Conservation (phyloP, 1,139 yeast species). For the Yamadazyma triangularis region DNA sequence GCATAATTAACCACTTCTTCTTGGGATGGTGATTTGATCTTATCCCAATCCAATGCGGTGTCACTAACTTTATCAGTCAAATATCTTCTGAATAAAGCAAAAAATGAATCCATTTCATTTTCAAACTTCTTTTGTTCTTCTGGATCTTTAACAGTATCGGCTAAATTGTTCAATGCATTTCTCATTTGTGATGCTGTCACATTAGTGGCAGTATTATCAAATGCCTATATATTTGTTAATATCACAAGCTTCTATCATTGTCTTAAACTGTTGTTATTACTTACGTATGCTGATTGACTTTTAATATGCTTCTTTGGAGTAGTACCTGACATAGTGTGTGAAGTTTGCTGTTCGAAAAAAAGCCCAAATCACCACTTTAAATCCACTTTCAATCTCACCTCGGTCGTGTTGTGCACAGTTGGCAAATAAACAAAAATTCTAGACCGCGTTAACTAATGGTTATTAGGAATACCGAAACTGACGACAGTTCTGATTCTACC, state of each 20-base stretch:
- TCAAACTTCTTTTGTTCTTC: constrained; percentile 65
- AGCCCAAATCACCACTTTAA: no score
- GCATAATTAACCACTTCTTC: constrained; percentile 85
- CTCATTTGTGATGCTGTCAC: constrained; percentile 98
- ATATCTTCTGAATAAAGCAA: constrained; percentile 89
- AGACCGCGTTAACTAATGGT: no score
- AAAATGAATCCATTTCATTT: constrained; percentile 91
- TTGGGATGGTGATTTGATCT: constrained; percentile 81
- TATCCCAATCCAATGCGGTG: constrained; percentile 86
- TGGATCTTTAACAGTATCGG: constrained; percentile 69
- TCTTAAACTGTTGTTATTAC: constrained; percentile 19
- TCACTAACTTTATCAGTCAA: constrained; percentile 86
- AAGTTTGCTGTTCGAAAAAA: constrained; percentile 3
- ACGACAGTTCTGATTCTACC: no score
- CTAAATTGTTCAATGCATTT: constrained; percentile 84
- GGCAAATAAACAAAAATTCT: not conserved
- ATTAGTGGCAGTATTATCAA: constrained; percentile 91
- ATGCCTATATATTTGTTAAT: constrained; percentile 47
- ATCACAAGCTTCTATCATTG: no score
- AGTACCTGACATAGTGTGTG: constrained; percentile 8
- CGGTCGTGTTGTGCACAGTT: not conserved
- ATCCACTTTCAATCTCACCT: no score
- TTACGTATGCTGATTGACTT: constrained; percentile 65
- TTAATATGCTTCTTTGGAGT: constrained; percentile 62
- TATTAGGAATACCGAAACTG: no score